Evolutionary conservation across 1,284 basidiomycete genomes (phyloP).

Genomic region (Leccinum angustisporum): DNA sequence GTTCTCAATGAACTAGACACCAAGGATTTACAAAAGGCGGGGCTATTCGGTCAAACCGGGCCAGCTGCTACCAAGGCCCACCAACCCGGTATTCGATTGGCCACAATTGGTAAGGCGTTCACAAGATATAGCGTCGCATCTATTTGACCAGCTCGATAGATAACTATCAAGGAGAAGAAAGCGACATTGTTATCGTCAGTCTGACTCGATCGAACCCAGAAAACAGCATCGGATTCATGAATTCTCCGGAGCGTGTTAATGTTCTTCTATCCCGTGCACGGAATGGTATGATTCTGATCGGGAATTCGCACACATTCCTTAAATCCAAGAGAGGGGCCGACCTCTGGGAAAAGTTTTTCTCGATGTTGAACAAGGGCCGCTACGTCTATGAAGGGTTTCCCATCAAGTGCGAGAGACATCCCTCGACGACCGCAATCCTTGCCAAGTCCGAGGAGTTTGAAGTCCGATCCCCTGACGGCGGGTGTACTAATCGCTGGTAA

Average conservation of each 20-base stretch:
- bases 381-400: conserved; percentile 63
- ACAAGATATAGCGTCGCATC: too few species aligned
- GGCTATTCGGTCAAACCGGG: conserved; percentile 37
- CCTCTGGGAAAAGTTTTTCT: conserved; percentile 51
- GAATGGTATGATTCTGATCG: conserved; percentile 60
- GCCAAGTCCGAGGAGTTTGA: conserved; percentile 49
- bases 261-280: conserved; percentile 66
- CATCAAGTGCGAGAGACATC: conserved; percentile 54
- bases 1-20: conserved; percentile 63
- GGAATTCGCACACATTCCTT: conserved; percentile 58
- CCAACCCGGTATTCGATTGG: conserved; percentile 43
- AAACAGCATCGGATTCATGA: conserved; percentile 66
- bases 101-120: conserved; percentile 54
- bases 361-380: conserved; percentile 38
- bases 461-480: conserved; percentile 54
- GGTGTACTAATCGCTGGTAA: conserved; percentile 58
- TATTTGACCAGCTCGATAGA: conserved; percentile 37
- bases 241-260: conserved; percentile 62
- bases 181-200: conserved; percentile 61
- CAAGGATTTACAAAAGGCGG: conserved; percentile 54
- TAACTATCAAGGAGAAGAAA: conserved; percentile 71
- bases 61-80: conserved; percentile 41
- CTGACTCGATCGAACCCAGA: conserved; percentile 56
- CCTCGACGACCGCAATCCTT: conserved; percentile 40
- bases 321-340: conserved; percentile 50